Evolutionary conservation across 2,329 filamentous ascomycete genomes (phyloP).

Genomic region (Colletotrichum nymphaeae): DNA sequence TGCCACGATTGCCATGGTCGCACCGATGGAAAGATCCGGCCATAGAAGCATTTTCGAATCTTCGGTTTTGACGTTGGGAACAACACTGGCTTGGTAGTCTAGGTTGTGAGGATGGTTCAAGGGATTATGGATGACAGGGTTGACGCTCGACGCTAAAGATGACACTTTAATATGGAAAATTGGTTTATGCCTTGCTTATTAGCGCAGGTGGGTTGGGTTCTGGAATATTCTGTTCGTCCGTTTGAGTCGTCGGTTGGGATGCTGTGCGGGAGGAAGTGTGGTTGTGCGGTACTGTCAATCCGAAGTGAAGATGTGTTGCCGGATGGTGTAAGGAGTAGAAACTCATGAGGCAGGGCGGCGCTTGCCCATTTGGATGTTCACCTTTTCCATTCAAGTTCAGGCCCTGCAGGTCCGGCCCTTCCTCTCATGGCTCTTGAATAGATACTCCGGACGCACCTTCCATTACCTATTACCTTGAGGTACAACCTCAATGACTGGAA

Average conservation of each 20-base stretch:
- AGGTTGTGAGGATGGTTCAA: background rate
- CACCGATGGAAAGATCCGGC: background rate
- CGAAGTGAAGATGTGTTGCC: background rate
- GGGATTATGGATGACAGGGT: background rate
- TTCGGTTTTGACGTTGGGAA: constrained; percentile 5
- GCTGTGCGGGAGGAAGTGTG: background rate
- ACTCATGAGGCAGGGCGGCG: background rate
- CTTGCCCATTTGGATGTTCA: background rate
- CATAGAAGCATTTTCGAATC: constrained; percentile 13
- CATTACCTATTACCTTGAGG: too few species aligned
- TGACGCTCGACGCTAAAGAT: background rate
- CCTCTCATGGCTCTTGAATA: background rate
- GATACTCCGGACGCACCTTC: too few species aligned
- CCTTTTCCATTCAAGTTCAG: too few species aligned
- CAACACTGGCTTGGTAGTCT: background rate
- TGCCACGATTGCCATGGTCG: background rate
- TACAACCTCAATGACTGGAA: background rate
- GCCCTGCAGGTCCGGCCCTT: too few species aligned
- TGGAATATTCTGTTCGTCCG: background rate
- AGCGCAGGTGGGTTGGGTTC: background rate
- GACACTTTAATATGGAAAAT: background rate
- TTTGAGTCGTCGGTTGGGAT: background rate
- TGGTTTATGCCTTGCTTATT: background rate
- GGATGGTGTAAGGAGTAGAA: background rate
- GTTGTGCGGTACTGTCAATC: background rate